Conservation (phyloP, 1,284 basidiomycete species). For the Tylopilus sp. region DNA sequence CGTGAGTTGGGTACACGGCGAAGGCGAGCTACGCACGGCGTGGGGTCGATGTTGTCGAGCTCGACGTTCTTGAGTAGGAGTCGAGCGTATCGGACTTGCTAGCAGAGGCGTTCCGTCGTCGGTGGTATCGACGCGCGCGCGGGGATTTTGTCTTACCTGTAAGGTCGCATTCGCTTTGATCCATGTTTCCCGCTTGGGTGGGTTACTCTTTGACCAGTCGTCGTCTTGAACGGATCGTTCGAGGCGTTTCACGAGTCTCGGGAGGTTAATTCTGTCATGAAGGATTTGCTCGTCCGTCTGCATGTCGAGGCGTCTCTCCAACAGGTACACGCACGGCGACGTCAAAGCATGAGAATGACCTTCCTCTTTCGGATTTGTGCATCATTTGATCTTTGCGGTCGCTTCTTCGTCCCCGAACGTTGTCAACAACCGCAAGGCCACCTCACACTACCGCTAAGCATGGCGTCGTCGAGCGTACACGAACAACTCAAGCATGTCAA, state of each 20-base stretch:
- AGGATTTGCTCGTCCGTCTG: constrained; percentile 38
- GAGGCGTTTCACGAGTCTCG: constrained; percentile 56
- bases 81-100: constrained; percentile 65
- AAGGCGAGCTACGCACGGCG: constrained; percentile 39
- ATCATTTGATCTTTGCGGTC: constrained; percentile 18
- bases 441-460: neutral
- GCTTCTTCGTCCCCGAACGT: constrained; percentile 1
- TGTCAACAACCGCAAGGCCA: neutral
- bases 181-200: constrained; percentile 43
- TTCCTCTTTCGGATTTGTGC: constrained; percentile 20
- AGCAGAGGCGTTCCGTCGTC: neutral
- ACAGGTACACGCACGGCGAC: neutral
- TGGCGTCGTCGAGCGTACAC: constrained; percentile 25
- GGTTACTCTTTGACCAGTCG: constrained; percentile 44
- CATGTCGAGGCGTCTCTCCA: constrained; percentile 12
- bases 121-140: neutral
- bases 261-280: constrained; percentile 69
- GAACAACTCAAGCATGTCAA: constrained; percentile 18
- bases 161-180: constrained; percentile 53
- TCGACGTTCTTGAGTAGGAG: constrained; percentile 57
- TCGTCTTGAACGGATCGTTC: constrained; percentile 51
- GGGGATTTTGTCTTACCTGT: constrained; percentile 45
- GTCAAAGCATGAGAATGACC: constrained; percentile 18
- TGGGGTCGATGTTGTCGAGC: constrained; percentile 41
- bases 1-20: neutral